Evolutionary conservation across 1,284 basidiomycete species (phyloP).

Genomic region (Leccinum subatratum): DNA sequence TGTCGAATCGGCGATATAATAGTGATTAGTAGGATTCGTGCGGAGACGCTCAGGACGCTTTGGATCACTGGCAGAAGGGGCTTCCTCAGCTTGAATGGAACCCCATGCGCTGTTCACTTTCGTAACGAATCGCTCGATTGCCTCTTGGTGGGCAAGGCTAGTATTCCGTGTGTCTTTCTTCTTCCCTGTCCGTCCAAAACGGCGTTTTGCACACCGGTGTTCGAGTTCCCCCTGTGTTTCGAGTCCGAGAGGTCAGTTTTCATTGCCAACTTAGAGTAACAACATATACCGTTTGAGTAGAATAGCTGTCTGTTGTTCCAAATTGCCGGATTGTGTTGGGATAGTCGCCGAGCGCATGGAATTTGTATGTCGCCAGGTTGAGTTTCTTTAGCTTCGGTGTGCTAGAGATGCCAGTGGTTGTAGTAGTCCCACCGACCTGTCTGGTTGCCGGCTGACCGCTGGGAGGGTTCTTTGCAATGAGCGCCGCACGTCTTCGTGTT

Average conservation of each 20-base stretch:
- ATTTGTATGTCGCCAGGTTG: background rate
- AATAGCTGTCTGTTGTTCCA: background rate
- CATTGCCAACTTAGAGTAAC: background rate
- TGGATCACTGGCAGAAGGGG: background rate
- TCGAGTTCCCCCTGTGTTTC: background rate
- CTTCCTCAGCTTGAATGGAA: background rate
- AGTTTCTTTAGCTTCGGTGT: background rate
- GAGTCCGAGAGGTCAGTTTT: conserved; percentile 1
- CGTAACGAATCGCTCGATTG: background rate
- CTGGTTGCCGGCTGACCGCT: background rate
- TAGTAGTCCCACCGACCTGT: too few relatives aligned
- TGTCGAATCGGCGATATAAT: background rate
- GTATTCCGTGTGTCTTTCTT: background rate
- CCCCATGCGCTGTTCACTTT: background rate
- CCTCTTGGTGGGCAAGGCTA: background rate
- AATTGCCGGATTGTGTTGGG: background rate
- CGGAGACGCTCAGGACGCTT: background rate
- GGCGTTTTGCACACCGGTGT: background rate
- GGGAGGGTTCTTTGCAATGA: background rate
- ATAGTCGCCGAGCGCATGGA: background rate
- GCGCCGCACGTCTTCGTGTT: background rate
- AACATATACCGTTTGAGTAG: background rate
- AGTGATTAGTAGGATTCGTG: background rate
- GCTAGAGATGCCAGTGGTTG: background rate
- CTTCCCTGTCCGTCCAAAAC: background rate